Evolutionary conservation across 352 stramenopile species (phyloP), one percentile per base, ranked within the genome.

Genomic region (Phytophthora vignae): DNA sequence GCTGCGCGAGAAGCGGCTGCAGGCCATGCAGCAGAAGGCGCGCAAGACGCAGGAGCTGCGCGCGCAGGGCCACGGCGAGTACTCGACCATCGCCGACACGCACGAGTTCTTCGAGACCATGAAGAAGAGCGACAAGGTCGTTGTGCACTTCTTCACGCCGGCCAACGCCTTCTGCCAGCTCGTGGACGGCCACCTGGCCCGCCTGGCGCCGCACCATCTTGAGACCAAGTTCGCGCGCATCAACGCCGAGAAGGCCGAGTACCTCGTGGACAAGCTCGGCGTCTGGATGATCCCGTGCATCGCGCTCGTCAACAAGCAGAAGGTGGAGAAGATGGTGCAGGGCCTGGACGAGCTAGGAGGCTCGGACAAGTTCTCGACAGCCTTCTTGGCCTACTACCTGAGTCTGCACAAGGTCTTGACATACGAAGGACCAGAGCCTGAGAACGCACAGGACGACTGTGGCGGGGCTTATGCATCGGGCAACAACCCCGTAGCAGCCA

Each of bases 201-300:
- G 95, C 19, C 79, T 99, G 17, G 95, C 97, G 52, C 76, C 81
- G 31, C 87, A 91, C 52, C 97, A 99, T 83, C 59, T 98, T 7
- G 97, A 99, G 80, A 98, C 97, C 29, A 88, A 89, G 61, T 99
- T 99, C 77, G 79, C 96, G 46, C 97, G 96, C 69, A 97, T 99
- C 63, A 97, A 99, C 77, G 97, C 98, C 10, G 97, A 99, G 75
- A 98, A 98, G 66, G 92, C 90, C 61, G 95, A 98, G 71, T 99
- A 98, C 75, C 81, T 99, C n/a, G 96, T 98, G 46, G 88, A 99
- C 56, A 98, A 98, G 61, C 75, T 99, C 21, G 95, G 96, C 0
- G 86, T 99, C 64, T 96, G 96, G 76, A 96, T 99, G 79, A 98
- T 99, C 71, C 97, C 97, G 33, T 99, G 96, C 36, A 88, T 99